Conservation (phyloP, 495 filamentous ascomycete species). For the Xylaria flabelliformis region DNA sequence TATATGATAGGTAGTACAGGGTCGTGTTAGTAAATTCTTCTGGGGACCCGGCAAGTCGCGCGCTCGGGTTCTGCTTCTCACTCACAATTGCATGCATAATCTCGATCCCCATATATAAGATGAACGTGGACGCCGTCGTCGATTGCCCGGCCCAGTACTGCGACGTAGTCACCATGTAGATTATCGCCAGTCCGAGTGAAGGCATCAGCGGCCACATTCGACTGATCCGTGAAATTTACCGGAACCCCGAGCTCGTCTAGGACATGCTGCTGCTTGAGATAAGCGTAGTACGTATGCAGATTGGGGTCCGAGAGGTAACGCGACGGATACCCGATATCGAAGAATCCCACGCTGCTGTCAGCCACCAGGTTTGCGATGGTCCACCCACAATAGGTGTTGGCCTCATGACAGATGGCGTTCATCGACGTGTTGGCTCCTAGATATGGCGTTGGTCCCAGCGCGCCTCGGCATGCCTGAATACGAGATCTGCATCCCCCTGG, state of each 20-base stretch:
- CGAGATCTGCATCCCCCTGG: not conserved
- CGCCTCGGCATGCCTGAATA: not conserved
- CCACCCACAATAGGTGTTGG: not conserved
- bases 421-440: not conserved
- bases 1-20: no score
- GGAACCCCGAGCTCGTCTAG: constrained; percentile 60
- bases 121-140: constrained; percentile 64
- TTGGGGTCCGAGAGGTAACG: not conserved
- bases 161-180: constrained; percentile 21
- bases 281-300: not conserved
- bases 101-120: constrained; percentile 69
- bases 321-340: not conserved
- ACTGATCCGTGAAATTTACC: constrained; percentile 67
- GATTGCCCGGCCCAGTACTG: not conserved
- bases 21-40: no score
- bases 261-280: not conserved
- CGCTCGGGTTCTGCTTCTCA: not conserved
- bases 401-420: not conserved
- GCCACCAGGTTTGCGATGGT: no score
- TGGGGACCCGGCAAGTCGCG: no score
- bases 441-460: not conserved
- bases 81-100: constrained; percentile 70
- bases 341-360: no score
- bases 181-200: constrained; percentile 48
- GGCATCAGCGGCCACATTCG: constrained; percentile 60